phyloP scores from a whole-genome alignment of 2,329 filamentous ascomycete genomes.

The Teratosphaeria nubilosa region DNA sequence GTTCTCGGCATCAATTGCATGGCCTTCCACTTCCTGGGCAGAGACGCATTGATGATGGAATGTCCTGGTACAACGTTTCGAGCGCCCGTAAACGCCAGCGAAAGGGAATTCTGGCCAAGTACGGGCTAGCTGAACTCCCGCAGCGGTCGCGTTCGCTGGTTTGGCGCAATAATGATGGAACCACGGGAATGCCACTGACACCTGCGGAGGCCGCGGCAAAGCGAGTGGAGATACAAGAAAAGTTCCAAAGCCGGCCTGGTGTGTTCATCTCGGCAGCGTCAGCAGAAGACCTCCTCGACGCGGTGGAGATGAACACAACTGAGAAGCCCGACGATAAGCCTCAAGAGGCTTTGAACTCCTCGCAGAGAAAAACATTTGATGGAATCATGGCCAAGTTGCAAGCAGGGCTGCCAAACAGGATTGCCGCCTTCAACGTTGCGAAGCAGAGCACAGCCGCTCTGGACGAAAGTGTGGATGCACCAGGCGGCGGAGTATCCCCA shows the following conservation, averaged over 20 bases:
- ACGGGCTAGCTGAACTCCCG: not conserved
- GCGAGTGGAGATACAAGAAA: not conserved
- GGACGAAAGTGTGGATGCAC: not conserved
- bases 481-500: not conserved
- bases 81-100: not conserved
- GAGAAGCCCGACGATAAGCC: not conserved
- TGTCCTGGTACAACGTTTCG: too few relatives aligned
- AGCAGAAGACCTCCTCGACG: not conserved
- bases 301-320: too few relatives aligned
- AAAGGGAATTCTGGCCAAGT: not conserved
- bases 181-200: not conserved
- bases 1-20: not conserved
- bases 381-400: conserved; percentile 1
- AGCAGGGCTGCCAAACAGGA: not conserved
- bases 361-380: not conserved
- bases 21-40: too few relatives aligned
- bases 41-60: too few relatives aligned
- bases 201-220: not conserved
- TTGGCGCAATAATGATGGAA: not conserved
- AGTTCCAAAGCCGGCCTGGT: too few relatives aligned
- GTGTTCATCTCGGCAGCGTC: too few relatives aligned
- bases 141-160: not conserved
- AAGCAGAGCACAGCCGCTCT: not conserved
- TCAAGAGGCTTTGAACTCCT: not conserved
- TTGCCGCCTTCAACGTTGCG: not conserved